Conservation (phyloP, 2,329 filamentous ascomycete species). For the Colletotrichum lindemuthianum region DNA sequence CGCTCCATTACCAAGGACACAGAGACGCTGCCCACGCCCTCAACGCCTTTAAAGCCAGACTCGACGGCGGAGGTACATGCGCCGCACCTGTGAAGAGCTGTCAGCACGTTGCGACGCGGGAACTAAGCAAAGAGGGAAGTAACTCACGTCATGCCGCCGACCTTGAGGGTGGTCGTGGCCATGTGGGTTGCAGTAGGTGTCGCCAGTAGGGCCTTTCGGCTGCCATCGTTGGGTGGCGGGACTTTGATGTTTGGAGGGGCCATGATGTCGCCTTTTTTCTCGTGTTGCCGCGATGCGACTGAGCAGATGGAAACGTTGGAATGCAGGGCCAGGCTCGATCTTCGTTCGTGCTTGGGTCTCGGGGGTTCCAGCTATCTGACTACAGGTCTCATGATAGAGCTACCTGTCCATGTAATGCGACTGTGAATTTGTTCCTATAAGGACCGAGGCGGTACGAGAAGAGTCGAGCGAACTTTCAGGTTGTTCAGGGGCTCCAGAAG, state of each 20-base stretch:
- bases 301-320: not conserved
- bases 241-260: conserved; percentile 61
- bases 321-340: conserved; percentile 27
- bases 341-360: conserved; percentile 24
- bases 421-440: not conserved
- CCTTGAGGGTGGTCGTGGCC: conserved; percentile 89
- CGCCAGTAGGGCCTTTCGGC: conserved; percentile 43
- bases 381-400: conserved; percentile 31
- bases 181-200: conserved; percentile 66
- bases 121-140: conserved; percentile 16
- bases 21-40: conserved; percentile 86
- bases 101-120: conserved; percentile 42
- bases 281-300: conserved; percentile 6
- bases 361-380: conserved; percentile 21
- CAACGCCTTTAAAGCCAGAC: conserved; percentile 83
- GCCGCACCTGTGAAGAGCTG: conserved; percentile 70
- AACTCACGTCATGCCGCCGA: conserved; percentile 85
- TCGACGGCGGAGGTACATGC: conserved; percentile 97
- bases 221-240: conserved; percentile 51
- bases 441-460: not conserved
- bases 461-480: not conserved
- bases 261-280: conserved; percentile 49
- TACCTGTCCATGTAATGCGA: conserved; percentile 21
- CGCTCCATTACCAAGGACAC: conserved; percentile 95
- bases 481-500: conserved; percentile 29